Evolutionary conservation across 768 basidiomycete genomes (phyloP).

Genomic region (Xerocomus brunneocitrinus): DNA sequence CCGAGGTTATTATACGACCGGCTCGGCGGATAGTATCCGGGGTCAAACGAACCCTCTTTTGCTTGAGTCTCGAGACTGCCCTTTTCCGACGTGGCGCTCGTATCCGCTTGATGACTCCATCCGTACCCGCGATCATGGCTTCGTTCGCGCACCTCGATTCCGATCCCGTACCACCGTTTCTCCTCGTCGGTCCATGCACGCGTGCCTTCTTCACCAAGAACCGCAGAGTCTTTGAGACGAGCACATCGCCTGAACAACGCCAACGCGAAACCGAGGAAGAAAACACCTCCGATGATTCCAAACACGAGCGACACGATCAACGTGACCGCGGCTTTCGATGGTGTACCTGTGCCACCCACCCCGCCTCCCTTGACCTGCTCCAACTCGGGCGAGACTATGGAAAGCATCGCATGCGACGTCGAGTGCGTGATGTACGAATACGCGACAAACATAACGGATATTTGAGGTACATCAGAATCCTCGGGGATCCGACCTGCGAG

Average conservation of each 20-base stretch:
- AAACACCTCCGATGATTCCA: slow-evolving; percentile 56
- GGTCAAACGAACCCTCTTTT: slow-evolving; percentile 15
- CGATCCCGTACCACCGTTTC: slow-evolving; percentile 64
- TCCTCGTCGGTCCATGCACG: slow-evolving; percentile 61
- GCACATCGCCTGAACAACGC: slow-evolving; percentile 54
- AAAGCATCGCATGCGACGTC: slow-evolving; percentile 60
- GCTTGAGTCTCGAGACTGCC: slow-evolving; percentile 28
- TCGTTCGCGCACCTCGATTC: slow-evolving; percentile 21
- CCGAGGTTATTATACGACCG: slow-evolving; percentile 27
- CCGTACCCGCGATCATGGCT: slow-evolving; percentile 26
- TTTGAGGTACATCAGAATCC: slow-evolving; percentile 37
- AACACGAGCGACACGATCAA: slow-evolving; percentile 61
- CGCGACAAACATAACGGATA: slow-evolving; percentile 59
- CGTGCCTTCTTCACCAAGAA: slow-evolving; percentile 55
- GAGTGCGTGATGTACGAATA: slow-evolving; percentile 64
- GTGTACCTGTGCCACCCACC: slow-evolving; percentile 36
- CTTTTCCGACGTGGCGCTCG: slow-evolving; percentile 28
- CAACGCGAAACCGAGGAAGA: slow-evolving; percentile 49
- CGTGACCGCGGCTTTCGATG: slow-evolving; percentile 45
- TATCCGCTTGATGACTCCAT: slow-evolving; percentile 28
- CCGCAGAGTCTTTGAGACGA: slow-evolving; percentile 54
- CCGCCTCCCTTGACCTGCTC: slow-evolving; percentile 34
- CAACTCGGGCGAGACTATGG: slow-evolving; percentile 41
- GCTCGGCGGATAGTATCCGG: slow-evolving; percentile 15
- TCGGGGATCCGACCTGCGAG: slow-evolving; percentile 56